Percentiles rank a stretch among this genome's conserved stretches.
phyloP scores from a whole-genome alignment of 2,329 filamentous ascomycete species.

The Didymella pomorum region DNA sequence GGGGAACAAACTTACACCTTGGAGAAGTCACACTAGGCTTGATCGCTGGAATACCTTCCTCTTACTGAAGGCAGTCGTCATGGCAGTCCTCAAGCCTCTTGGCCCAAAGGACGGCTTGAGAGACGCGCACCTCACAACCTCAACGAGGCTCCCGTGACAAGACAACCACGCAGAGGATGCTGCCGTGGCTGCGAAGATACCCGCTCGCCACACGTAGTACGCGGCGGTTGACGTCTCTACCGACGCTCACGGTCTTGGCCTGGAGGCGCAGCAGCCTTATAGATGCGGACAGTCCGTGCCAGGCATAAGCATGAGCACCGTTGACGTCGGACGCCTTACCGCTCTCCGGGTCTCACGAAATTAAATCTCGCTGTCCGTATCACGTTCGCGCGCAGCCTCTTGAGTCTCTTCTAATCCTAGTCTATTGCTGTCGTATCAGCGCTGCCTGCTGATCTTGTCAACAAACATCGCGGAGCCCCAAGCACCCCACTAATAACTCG shows the following conservation, averaged over 20 bases:
- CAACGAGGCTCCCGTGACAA: slow-evolving; percentile 5
- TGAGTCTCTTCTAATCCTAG: not conserved
- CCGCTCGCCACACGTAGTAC: slow-evolving; percentile 28
- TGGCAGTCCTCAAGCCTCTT: slow-evolving; percentile 2
- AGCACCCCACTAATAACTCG: slow-evolving; percentile 14
- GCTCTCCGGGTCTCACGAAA: slow-evolving; percentile 17
- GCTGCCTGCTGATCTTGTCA: slow-evolving; percentile 5
- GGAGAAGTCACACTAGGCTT: not conserved
- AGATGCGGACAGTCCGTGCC: slow-evolving; percentile 14
- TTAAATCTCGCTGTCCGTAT: slow-evolving; percentile 9
- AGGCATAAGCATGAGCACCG: slow-evolving; percentile 16
- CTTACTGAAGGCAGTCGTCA: slow-evolving; percentile 4
- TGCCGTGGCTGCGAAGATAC: slow-evolving; percentile 3
- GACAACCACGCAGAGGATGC: slow-evolving; percentile 6
- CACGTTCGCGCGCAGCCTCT: slow-evolving; percentile 9
- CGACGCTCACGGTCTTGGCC: slow-evolving; percentile 31
- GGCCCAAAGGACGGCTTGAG: slow-evolving; percentile 1
- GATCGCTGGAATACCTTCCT: slow-evolving; percentile 3
- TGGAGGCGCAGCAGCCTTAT: slow-evolving; percentile 29
- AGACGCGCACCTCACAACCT: slow-evolving; percentile 20
- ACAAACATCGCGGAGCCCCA: slow-evolving; percentile 1
- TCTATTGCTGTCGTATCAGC: not conserved
- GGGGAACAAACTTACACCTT: not conserved
- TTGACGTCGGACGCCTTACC: slow-evolving; percentile 21
- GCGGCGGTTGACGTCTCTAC: slow-evolving; percentile 37